Conservation (phyloP, 306 rosid genomes). For the Abrus precatorius region DNA sequence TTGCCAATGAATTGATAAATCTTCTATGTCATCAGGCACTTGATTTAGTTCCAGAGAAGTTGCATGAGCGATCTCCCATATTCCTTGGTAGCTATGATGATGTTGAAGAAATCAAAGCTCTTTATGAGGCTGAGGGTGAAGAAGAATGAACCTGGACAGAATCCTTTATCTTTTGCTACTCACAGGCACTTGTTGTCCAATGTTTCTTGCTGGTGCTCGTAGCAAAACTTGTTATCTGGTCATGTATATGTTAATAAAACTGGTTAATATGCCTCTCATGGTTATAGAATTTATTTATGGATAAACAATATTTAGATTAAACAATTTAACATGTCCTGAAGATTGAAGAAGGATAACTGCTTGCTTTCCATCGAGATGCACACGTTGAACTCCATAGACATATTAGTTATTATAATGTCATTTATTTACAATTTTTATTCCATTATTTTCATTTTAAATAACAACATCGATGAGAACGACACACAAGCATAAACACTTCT, state of each 20-base stretch:
- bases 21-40: slow-evolving; percentile 65
- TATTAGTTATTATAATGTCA: too few relatives aligned
- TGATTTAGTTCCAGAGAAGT: slow-evolving; percentile 76
- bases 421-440: neutral
- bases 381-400: neutral
- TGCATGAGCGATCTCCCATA: slow-evolving; percentile 88
- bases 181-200: slow-evolving; percentile 9
- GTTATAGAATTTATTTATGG: neutral
- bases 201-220: slow-evolving; percentile 39
- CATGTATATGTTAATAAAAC: slow-evolving; percentile 33
- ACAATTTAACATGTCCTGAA: neutral
- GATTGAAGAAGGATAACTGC: slow-evolving; percentile 3
- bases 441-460: neutral
- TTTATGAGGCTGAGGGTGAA: slow-evolving; percentile 71
- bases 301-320: slow-evolving; percentile 16
- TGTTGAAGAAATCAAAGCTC: slow-evolving; percentile 85
- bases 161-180: slow-evolving; percentile 7
- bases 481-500: too few relatives aligned
- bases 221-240: slow-evolving; percentile 26
- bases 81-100: slow-evolving; percentile 94
- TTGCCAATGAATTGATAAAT: slow-evolving; percentile 25
- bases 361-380: slow-evolving; percentile 6
- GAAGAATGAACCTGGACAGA: slow-evolving; percentile 44
- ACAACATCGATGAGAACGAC: too few relatives aligned
- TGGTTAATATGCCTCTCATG: neutral